Base-by-base conservation (phyloP, 2,329 filamentous ascomycete species). In the Myriangium duriaei region DNA sequence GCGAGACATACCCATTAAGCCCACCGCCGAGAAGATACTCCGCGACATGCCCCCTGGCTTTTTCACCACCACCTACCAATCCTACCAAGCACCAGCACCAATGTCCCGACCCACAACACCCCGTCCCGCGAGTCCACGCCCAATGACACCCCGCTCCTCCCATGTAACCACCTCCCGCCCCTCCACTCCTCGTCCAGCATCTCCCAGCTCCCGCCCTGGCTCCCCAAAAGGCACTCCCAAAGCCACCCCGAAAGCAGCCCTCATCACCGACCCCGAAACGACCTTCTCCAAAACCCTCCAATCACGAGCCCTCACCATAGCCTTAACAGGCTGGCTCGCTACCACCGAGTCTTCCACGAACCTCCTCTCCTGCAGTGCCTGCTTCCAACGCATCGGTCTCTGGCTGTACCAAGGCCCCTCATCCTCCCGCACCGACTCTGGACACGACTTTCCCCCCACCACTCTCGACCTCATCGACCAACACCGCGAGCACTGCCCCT, bases 331-430 rank as follows among this genome's bases (percentile, higher is more conserved):
- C 42, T 69, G 66, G 65, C 53, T 54, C n/a, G 65, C 62, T 60
- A 68, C 53, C 60, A 76, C 50, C 58, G 77, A 53, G 39, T 62
- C 74, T 1, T 73, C 80, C 14, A 75, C 79, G 29, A 81, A 84
- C 43, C 73, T 88, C 11, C 78, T 82, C 4, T 77, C 76, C 4
- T 98, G 91, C 57, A 72, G 79, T 42, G 82, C 84, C 13, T 98
- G 91, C 55, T 81, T 93, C 52, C 77, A 91, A 42, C 76, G 87
- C 1, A 67, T 96, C 0, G 91, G 91, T 0, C 68, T 98, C 2
- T 98, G 91, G 91, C 80, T 98, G 66, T 96, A 93, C 57, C 56
- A 86, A 79, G 57, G 72, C 74, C 49, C 71, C 28, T 42, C 45
- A 41, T 13, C 42, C n/a, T 5, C 38, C 18, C 11, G 14, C 4